These are phyloP conservation scores for Blastocystis sp. DNA, from an alignment of 352 stramenopile species.

Conservation along the genomic window DNA sequence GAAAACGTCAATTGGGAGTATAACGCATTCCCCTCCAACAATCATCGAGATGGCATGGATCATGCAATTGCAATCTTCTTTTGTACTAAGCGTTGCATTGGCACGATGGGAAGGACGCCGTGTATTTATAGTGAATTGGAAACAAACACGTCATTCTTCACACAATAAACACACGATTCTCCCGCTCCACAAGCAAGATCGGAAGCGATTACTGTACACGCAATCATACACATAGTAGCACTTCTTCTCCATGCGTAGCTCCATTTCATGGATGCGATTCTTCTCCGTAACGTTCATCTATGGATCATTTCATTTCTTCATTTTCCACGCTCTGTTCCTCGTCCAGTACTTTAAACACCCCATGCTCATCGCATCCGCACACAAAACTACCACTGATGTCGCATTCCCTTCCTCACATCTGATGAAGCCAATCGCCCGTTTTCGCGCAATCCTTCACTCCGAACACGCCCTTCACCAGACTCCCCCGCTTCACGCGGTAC, in stretches of 20 bases:
- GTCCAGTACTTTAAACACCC: not conserved
- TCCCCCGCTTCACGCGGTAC: not conserved
- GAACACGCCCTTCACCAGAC: not conserved
- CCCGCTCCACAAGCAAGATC: slow-evolving; percentile 16
- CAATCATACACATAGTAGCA: slow-evolving; percentile 42
- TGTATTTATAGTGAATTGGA: too few species aligned
- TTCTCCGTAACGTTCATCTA: not conserved
- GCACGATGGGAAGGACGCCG: too few species aligned
- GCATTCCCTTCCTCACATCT: slow-evolving; percentile 1
- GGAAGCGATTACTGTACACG: slow-evolving; percentile 38
- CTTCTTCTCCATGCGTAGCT: not conserved
- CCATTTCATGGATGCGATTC: not conserved
- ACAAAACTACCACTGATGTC: slow-evolving; percentile 17
- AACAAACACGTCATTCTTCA: slow-evolving; percentile 14
- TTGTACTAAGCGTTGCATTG: too few species aligned
- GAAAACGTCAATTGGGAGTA: too few species aligned
- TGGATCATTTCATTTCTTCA: not conserved
- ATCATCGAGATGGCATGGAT: too few species aligned
- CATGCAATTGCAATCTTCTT: too few species aligned
- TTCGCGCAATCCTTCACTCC: not conserved
- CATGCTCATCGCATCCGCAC: not conserved
- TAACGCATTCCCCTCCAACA: too few species aligned
- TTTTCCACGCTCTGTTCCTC: not conserved
- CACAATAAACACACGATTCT: slow-evolving; percentile 22
- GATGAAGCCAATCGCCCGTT: not conserved